phyloP scores from a whole-genome alignment of 2,329 filamentous ascomycete species.

The Fusarium phyllophilum region DNA sequence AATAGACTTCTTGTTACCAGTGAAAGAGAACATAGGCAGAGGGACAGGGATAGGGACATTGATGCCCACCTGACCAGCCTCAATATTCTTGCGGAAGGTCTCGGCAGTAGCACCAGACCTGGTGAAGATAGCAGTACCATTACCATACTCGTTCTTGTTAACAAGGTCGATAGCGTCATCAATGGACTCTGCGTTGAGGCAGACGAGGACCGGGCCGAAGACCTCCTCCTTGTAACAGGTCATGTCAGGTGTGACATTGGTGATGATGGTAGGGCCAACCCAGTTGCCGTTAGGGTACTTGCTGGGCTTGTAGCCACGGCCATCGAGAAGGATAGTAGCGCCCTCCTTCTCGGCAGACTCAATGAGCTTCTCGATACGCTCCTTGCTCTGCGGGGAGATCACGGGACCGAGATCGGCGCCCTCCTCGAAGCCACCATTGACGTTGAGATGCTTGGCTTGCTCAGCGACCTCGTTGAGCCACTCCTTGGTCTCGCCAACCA shows the following conservation, averaged over 20 bases:
- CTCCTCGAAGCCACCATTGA: constrained; percentile 84
- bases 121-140: constrained; percentile 88
- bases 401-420: constrained; percentile 85
- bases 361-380: constrained; percentile 81
- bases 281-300: constrained; percentile 91
- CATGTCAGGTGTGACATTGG: constrained; percentile 83
- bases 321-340: constrained; percentile 84
- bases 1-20: constrained; percentile 86
- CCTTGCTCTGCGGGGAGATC: constrained; percentile 81
- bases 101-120: constrained; percentile 79
- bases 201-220: constrained; percentile 86
- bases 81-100: constrained; percentile 81
- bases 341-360: constrained; percentile 82
- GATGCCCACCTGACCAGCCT: constrained; percentile 87
- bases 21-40: constrained; percentile 77
- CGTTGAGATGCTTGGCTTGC: constrained; percentile 75
- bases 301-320: constrained; percentile 75
- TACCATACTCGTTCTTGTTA: constrained; percentile 88
- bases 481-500: constrained; percentile 85
- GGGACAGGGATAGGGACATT: constrained; percentile 83
- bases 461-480: constrained; percentile 84
- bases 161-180: constrained; percentile 84
- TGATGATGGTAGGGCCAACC: constrained; percentile 84
- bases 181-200: constrained; percentile 79
- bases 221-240: constrained; percentile 87